Base-by-base conservation (phyloP, 139 green algal species). In the Coccomyxa sp. region DNA sequence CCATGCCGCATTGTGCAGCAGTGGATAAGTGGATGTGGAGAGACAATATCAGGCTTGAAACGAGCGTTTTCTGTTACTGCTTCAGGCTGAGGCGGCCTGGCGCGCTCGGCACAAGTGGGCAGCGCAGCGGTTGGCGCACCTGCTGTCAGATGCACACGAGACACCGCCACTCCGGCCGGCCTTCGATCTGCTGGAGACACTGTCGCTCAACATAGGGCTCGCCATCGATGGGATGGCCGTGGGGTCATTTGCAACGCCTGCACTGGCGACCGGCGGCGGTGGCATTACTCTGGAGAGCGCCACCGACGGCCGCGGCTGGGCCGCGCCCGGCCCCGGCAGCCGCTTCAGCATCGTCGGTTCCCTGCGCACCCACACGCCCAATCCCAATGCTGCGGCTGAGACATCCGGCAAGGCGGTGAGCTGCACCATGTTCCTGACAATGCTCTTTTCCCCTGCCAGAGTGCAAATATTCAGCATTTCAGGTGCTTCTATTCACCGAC, bases 161-260 rank as follows among this genome's bases (percentile, higher is more conserved):
- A 81, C 28, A 30, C 93, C 93, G 18, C 91, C 93, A 9, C 84
- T 96, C 57, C 80, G 23, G 23, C 18, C 28, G 10, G 75, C 16
- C 13, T 63, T 38, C 13, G 45, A 83, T 30, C 63, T 68, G 9
- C 38, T 59, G 32, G 80, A 82, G n/a, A 60, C 57, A 31, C 75
- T 83, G 63, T 85, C 80, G 15, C 58, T 87, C 38, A 74, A 71
- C 80, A 71, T 86, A 13, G 79, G 67, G 23, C 67, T 86, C 18
- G 21, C 45, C 17, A 63, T 85, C 1, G 23, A 82, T 15, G 82
- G 74, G 28, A 57, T 51, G 27, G 51, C 45, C 21, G 78, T 85
- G 31, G 16, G 23, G 10, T 81, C 77, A 10, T 78, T 78, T 7
- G 28, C n/a, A 57, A 78, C 74, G 14, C 28, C 28, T 58, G 74